Base-by-base conservation (phyloP, 1,284 basidiomycete species). In the Sanghuangporus sanghuang region DNA sequence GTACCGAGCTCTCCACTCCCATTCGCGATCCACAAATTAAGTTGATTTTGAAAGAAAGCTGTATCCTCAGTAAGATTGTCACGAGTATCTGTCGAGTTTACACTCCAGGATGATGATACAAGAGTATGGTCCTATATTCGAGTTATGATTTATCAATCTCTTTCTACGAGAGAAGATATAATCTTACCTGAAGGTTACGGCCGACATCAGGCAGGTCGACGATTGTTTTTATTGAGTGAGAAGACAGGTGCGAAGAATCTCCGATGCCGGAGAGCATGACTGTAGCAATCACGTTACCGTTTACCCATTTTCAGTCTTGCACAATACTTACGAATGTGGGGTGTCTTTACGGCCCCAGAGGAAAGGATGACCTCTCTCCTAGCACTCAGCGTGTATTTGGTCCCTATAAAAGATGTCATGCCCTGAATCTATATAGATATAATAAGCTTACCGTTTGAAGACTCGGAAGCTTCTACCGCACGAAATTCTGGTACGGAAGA, bases 251-350 rank as follows among this genome's bases (percentile, higher is more conserved):
- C 8, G 16, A 7, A 18, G 36, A 3, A 40, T 64, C 57, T 11
- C 62, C 62, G 39, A 64, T 64, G 9, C 62, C 62, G n/a, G 62
- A 64, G 14, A 64, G 52, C 62, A 60, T 50, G 7, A 60, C 58
- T 60, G 58, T 83, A 69, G 67, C 82, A 36, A 81, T 79, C 65
- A 67, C 67, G 59, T 75, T 63, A 8, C 27, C 3, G 76, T 64
- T 9, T 77, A 66, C 73, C 23, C 73, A 72, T 12, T 23, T 1
- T 38, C 6, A 12, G n/a, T 21, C 46, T 32, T 36, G 49, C 54
- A 39, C 12, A 59, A 9, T 23, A 58, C 65, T 70, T 68, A 27
- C 75, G 70, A 6, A 77, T 61, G 27, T 69, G 69, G 32, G 75
- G 75, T 14, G 73, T 70, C 61, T 74, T 67, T 53, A 75, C 65